Base-by-base conservation (phyloP, 192 early-diverging fungal species). In the Coemansia sp. region DNA sequence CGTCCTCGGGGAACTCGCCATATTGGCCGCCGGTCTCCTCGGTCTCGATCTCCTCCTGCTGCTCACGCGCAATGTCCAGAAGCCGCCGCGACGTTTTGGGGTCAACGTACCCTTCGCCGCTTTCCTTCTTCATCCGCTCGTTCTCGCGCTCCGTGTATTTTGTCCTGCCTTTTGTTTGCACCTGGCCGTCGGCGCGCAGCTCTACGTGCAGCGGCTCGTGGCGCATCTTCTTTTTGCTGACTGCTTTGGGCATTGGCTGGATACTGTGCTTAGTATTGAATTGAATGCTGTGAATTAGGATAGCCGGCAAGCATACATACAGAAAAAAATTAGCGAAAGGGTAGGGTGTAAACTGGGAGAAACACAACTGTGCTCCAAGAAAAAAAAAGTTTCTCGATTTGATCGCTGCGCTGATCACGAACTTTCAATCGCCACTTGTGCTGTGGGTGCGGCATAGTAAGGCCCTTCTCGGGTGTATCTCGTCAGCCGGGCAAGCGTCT, bases 191-290 rank as follows among this genome's bases (percentile, higher is more conserved):
- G 49, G 88, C 88, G 50, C 80, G 83, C 30, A 93, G 47, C 69
- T 94, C 89, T 16, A 91, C 85, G 67, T 91, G 87, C 22, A 95
- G 83, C 57, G 93, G 93, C 65, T 95, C 92, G 71, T 93, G 93
- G 16, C 93, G 88, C 48, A 29, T 27, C 66, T 71, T 69, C 55
- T 64, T 65, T 44, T 69, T 79, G 62, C 53, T 65, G 16, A 35
- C 29, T 11, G 59, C 63, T 33, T 54, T 67, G 16, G 76, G 76
- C 76, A 79, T 79, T 24, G 45, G 38, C 24, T 50, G 29, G 42
- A 19, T n/a, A n/a, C 42, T 44, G 18, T 5, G 42, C 18, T n/a
- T 12, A n/a, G 16, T 44, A 19, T 19, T 44, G 42, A 21, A 44
- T 16, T 44, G 42, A 44, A 44, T 44, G 42, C 42, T 44, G 42